Base-by-base conservation (phyloP, 352 stramenopile genomes). In the Globisporangium yorkense region DNA sequence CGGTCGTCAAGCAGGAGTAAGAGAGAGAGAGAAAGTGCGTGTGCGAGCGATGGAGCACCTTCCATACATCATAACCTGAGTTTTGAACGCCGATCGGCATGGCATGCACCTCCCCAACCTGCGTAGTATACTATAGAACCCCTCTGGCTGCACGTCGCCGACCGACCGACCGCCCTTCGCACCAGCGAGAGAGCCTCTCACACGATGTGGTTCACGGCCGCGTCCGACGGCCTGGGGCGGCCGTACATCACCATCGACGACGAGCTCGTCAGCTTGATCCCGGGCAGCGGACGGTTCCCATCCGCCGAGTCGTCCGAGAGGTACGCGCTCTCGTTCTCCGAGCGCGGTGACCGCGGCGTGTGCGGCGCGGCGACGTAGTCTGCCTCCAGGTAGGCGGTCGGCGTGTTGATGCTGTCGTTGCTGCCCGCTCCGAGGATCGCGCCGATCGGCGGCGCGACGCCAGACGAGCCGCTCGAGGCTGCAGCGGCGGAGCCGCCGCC, bases 241-340 rank as follows among this genome's bases (percentile, higher is more conserved):
- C 78, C 80, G 55, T 84, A 88, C 77, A 86, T 91, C 61, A 88
- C 68, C 59, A 83, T 71, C 8, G 80, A 90, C 27, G 76, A 84
- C 41, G 55, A 71, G 43, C 54, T 68, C 6, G 70, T 72, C 20
- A 77, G 39, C 20, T 66, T 56, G 50, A 81, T 70, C 3, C 65
- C 74, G 1, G 67, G 49, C 15, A 79, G 57, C 31, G 71, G 71
- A 53, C 81, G 67, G 50, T 71, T 81, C 4, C 61, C 71, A 16
- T 84, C 33, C 8, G 33, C 74, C 6, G 61, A 80, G 21, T 81
- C 61, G 24, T 87, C 77, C 13, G 79, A 87, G 61, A 72, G 74
- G 56, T 89, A 88, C 33, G 77, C 79, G 49, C 77, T 89, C 31
- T 70, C 71, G 0, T 71, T 68, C 47, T 83, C 77, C 24, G 80